A percentile compares a stretch with the other conserved stretches of the same genome.
Conservation (phyloP, 192 early-diverging fungal genomes). For the Backusella psychrophila region DNA sequence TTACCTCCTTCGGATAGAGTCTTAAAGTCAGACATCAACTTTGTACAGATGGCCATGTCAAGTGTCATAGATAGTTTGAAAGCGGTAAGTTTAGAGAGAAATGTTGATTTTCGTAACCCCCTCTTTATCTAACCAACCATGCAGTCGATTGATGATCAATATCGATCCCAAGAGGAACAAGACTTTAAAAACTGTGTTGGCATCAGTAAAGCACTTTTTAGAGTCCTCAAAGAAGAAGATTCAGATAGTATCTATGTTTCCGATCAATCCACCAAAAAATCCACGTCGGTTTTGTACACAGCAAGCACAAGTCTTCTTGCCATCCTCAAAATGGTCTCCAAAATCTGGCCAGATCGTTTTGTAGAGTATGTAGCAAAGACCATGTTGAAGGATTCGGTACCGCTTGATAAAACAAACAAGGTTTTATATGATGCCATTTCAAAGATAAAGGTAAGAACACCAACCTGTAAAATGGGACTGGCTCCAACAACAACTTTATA, state of each 20-base stretch:
- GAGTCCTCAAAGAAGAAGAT: constrained; percentile 14
- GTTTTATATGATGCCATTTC: constrained; percentile 18
- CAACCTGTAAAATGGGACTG: not conserved
- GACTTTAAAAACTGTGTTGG: constrained; percentile 9
- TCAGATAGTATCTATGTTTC: constrained; percentile 18
- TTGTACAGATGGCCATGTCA: constrained; percentile 47
- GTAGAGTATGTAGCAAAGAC: constrained; percentile 10
- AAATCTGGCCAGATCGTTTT: constrained; percentile 31
- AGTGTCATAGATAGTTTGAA: constrained; percentile 33
- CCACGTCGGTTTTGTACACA: constrained; percentile 19
- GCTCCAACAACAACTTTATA: not conserved
- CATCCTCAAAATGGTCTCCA: constrained; percentile 14
- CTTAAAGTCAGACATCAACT: constrained; percentile 36
- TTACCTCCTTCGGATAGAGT: not conserved
- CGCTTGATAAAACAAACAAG: constrained; percentile 9
- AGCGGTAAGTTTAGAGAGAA: constrained; percentile 21
- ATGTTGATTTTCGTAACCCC: no score
- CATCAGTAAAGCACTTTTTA: not conserved
- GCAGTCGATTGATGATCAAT: constrained; percentile 15
- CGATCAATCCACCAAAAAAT: constrained; percentile 11
- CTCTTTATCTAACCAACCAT: not conserved
- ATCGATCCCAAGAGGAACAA: not conserved
- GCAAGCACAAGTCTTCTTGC: constrained; percentile 9
- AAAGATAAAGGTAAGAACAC: constrained; percentile 20
- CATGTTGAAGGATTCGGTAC: not conserved